These are phyloP conservation scores for Clavaria fumosa DNA, from an alignment of 768 basidiomycete genomes.

Conservation along the genomic window DNA sequence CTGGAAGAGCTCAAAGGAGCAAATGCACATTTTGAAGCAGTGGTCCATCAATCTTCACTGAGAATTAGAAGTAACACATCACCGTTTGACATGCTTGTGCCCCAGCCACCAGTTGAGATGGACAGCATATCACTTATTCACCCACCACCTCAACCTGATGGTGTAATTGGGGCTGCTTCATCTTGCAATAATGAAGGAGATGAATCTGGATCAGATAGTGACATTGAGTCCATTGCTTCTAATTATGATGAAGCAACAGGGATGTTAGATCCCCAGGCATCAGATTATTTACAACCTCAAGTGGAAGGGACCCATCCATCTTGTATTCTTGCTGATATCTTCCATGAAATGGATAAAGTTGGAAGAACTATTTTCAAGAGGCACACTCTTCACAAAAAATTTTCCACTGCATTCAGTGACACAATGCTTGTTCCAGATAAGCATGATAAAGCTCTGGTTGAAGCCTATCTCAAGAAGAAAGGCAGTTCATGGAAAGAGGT, in stretches of 20 bases:
- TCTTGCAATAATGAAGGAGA: no score
- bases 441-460: background rate
- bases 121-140: background rate
- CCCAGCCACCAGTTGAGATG: background rate
- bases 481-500: constrained; percentile 7
- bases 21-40: constrained; percentile 5
- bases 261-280: background rate
- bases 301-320: background rate
- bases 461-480: background rate
- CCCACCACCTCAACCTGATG: no score
- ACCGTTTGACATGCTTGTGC: background rate
- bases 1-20: constrained; percentile 6
- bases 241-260: background rate
- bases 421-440: background rate
- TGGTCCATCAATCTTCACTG: constrained; percentile 8
- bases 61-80: constrained; percentile 1
- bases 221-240: background rate
- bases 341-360: background rate
- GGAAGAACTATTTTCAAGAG: background rate
- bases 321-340: background rate
- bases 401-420: background rate
- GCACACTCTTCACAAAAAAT: background rate
- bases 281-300: background rate
- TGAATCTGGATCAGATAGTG: background rate
- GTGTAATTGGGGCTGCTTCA: no score